Base-by-base conservation (phyloP, 352 stramenopile genomes). In the Pythium oligandrum region DNA sequence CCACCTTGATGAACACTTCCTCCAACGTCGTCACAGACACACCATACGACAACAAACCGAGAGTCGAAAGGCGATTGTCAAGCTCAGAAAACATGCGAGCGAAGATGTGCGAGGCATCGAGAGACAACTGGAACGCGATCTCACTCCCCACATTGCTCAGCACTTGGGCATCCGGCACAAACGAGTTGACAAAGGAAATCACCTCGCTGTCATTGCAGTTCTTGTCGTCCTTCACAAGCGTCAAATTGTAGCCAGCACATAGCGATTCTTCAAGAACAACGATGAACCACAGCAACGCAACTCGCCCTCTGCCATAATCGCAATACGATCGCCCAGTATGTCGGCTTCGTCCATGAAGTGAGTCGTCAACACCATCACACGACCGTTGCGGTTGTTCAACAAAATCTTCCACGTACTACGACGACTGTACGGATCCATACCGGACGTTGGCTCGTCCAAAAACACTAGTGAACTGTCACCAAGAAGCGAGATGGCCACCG, bases 401-500 rank as follows among this genome's bases (percentile, higher is more conserved):
- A 86, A 58, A 39, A 96, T 64, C 31, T 93, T 63, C 50, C 89
- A 97, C 52, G 97, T 80, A 56, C 97, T 98, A 32, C 95, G 77
- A 32, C 96, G 76, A 46, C 64, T 87, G 69, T 97, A 98, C 12
- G 96, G 93, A 53, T 99, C 96, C 92, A 98, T 98, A 8, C 96
- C 95, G 51, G 61, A 85, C 9, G 93, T 98, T 4, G 94, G 94
- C 40, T 98, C 89, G 44, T 97, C 87, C 46, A 97, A 65, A 35
- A 96, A 88, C 39, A 93, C 76, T 26, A 96, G 37, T 48, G 68
- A 74, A 93, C 73, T 93, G 57, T 91, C 58, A 52, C 76, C 92
- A 35, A 98, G 63, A 11, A 97, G 68, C 5, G 85, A 88, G 37
- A 97, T 84, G 9, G 88, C 93, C 45, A 98, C 83, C 6, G 78